phyloP scores from a whole-genome alignment of 805 yeast genomes.

The Metahyphopichia silvanorum region DNA sequence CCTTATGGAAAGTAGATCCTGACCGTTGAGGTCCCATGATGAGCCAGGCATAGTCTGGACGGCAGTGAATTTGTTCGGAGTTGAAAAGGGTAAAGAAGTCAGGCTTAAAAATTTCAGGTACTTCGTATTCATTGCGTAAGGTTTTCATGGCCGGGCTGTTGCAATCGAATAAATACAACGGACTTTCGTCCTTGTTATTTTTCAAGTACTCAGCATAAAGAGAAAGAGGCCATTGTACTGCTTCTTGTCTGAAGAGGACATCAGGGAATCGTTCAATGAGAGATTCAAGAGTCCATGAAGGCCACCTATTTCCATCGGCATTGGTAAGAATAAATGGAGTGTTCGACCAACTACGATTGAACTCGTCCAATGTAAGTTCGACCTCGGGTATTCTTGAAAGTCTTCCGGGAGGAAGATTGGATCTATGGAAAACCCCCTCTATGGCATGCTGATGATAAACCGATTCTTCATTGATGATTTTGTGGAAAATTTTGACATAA shows the following conservation, averaged over 20 bases:
- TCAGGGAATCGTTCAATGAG: constrained; percentile 54
- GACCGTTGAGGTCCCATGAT: constrained; percentile 79
- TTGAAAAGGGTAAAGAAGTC: constrained; percentile 63
- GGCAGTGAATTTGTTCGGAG: constrained; percentile 32
- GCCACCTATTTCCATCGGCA: constrained; percentile 49
- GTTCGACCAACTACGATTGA: constrained; percentile 43
- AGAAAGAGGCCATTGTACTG: constrained; percentile 72
- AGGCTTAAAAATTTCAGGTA: constrained; percentile 51
- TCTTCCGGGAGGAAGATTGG: constrained; percentile 31
- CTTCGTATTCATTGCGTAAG: constrained; percentile 49
- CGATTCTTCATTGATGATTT: constrained; percentile 47
- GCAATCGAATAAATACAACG: constrained; percentile 84
- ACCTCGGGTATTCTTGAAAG: constrained; percentile 54
- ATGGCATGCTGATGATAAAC: constrained; percentile 19
- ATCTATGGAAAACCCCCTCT: constrained; percentile 7
- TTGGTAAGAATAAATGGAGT: constrained; percentile 63
- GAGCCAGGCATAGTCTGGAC: constrained; percentile 94
- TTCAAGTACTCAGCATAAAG: constrained; percentile 60
- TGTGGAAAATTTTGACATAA: constrained; percentile 47
- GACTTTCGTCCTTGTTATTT: constrained; percentile 73
- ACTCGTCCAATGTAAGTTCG: constrained; percentile 40
- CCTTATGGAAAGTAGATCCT: constrained; percentile 91
- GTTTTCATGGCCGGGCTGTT: constrained; percentile 62
- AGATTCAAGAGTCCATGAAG: constrained; percentile 53
- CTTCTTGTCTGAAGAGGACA: constrained; percentile 75